Base-by-base conservation (phyloP, 2,329 filamentous ascomycete species). In the Beauveria rudraprayagi region DNA sequence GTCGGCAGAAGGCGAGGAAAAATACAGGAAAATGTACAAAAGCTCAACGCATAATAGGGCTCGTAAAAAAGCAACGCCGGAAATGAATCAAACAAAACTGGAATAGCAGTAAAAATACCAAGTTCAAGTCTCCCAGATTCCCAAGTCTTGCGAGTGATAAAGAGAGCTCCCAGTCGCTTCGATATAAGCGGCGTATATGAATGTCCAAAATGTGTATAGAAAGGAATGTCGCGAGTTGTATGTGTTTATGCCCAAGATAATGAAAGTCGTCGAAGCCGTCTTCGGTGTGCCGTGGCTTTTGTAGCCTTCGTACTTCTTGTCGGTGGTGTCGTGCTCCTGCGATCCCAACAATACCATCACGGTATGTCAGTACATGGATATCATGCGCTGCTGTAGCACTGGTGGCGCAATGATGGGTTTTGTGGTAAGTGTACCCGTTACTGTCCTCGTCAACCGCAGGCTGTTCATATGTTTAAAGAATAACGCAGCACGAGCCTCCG, bases 391-490 rank as follows among this genome's bases (percentile, higher is more conserved):
- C 30, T 30, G 17, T 7, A 11, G 28, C 41, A 28, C 14, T 47
- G 51, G 41, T 3, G 50, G 53, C 10, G 17, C 24, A 10, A 37
- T 44, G 17, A n/a, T 34, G 41, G 1, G 11, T 34, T 28, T 17
- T 16, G 17, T 26, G 30, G 14, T 19, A 56, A 28, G n/a, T 14
- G n/a, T 10, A 37, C 6, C 26, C 17, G 14, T n/a, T 34, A 5
- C 7, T 34, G 22, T 56, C 8, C 2, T 19, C 9, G 11, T 47
- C 54, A 17, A 9, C 28, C 43, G n/a, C 26, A 11, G 11, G 54
- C 7, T 24, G 3, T 62, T 75, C 72, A 81, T 77, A 82, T 24
- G 5, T 62, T 75, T 73, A 82, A 77, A 82, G 74, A 64, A 83
- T 79, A 54, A 82, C 75, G 65, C 80, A 83, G 71, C 80, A 83